Base-by-base conservation (phyloP, 768 basidiomycete species). In the Leccinum ochraceum region DNA sequence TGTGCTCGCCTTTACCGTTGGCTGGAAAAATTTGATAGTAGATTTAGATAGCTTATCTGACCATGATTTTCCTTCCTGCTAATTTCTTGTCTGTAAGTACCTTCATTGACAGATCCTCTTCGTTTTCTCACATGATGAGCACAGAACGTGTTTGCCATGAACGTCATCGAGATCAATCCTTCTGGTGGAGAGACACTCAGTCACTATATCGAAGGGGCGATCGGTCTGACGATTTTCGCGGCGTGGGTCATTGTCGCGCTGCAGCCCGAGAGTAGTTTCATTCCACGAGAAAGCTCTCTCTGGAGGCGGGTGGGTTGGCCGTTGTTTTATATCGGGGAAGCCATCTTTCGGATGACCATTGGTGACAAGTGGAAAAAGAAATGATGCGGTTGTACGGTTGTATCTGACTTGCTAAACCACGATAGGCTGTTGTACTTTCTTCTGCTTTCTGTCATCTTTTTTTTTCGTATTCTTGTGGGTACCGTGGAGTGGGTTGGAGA, bases 31-130 rank as follows among this genome's bases (percentile, higher is more conserved):
- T 2, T 13, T 22, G 1, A 26, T 3, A 9, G 20, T 34, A 20
- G 4, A n/a, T 26, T 20, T 26, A 74, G 72, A 72, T 74, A 16
- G 68, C 83, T 0, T 85, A 85, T 60, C 71, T 87, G 2, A 83
- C 85, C 0, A 86, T 86, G 83, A 67, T 85, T 17, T 87, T 86
- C 68, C 72, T 87, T 9, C 86, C 86, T 0, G 80, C 83, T 2
- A 79, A 79, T 14, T 82, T 87, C 52, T 39, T 72, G 37, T 64
- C 75, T 0, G 76, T 77, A 22, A 61, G 73, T 66, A 17, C 22
- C 26, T 8, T 13, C 20, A 8, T 26, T 2, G 0, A 3, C 32
- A 4, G 11, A 6, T 24, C n/a, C 1, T 5, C 11, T 11, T 52
- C 26, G 13, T 53, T 46, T 28, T 10, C 39, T 63, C 28, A 68